phyloP scores from a whole-genome alignment of 2,329 filamentous ascomycete genomes.

The Dothideomycetes sp. region DNA sequence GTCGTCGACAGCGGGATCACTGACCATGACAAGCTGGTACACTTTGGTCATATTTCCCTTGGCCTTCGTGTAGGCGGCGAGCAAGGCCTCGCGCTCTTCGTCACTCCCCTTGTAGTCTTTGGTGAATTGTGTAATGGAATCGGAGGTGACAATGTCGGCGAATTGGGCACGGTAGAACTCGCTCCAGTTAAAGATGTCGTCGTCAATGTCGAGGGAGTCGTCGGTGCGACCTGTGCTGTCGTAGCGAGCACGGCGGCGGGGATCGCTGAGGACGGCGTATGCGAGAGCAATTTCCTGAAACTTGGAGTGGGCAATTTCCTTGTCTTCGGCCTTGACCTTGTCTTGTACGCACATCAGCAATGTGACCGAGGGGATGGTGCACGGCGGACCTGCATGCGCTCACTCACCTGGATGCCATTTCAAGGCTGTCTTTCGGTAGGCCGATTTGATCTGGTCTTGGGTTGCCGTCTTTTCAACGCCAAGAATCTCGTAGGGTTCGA shows the following conservation, averaged over 20 bases:
- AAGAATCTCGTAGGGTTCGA: conserved; percentile 72
- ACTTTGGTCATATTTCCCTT: conserved; percentile 69
- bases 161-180: conserved; percentile 84
- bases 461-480: conserved; percentile 62
- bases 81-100: conserved; percentile 71
- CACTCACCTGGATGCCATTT: conserved; percentile 55
- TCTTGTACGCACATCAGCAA: conserved; percentile 37
- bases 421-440: conserved; percentile 84
- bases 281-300: conserved; percentile 93
- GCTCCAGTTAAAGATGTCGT: conserved; percentile 76
- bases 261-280: conserved; percentile 84
- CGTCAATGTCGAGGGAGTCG: conserved; percentile 58
- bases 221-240: conserved; percentile 83
- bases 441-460: conserved; percentile 73
- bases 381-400: not conserved
- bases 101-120: conserved; percentile 73
- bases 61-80: conserved; percentile 63
- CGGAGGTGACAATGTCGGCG: conserved; percentile 62
- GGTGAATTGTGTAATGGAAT: conserved; percentile 68
- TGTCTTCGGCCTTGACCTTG: conserved; percentile 62
- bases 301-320: conserved; percentile 62
- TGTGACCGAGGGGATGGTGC: not conserved
- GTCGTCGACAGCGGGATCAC: conserved; percentile 74
- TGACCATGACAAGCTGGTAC: conserved; percentile 80
- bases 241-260: conserved; percentile 71